phyloP scores from a whole-genome alignment of 257 asterid species.

The Salvia miltiorrhiza region DNA sequence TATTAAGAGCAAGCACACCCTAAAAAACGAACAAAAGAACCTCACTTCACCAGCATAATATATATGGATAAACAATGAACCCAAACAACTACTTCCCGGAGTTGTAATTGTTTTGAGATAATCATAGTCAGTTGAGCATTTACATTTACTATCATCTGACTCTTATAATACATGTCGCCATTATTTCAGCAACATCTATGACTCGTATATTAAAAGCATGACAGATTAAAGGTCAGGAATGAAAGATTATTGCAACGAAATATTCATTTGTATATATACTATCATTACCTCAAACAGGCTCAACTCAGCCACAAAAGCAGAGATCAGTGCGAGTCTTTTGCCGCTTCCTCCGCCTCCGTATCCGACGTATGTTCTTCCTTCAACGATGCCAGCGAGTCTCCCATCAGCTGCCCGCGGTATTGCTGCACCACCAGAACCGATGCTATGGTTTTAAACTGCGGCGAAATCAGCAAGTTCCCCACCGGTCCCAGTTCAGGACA shows the following conservation, averaged over 20 bases:
- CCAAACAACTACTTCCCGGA: neutral
- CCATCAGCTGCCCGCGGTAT: constrained; percentile 39
- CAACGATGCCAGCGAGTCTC: constrained; percentile 37
- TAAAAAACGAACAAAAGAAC: neutral
- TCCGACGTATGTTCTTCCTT: constrained; percentile 32
- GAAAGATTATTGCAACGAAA: neutral
- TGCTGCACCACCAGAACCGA: constrained; percentile 72
- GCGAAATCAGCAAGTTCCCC: constrained; percentile 50
- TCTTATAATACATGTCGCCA: neutral
- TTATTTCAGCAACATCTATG: neutral
- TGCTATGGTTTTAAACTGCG: constrained; percentile 41
- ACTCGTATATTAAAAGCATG: constrained; percentile 10
- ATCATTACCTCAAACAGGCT: neutral
- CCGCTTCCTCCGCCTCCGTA: constrained; percentile 2
- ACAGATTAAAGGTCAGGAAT: neutral
- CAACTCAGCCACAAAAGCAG: neutral
- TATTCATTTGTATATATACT: neutral
- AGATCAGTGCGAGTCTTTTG: constrained; percentile 23
- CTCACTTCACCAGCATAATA: neutral
- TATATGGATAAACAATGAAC: neutral
- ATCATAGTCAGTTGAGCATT: neutral
- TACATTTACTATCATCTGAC: neutral
- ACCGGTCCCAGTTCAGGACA: constrained; percentile 70
- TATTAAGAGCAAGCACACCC: too few species aligned
- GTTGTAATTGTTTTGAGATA: neutral